phyloP scores from a whole-genome alignment of 1,139 yeast genomes.

The Kluyveromyces sp. region DNA sequence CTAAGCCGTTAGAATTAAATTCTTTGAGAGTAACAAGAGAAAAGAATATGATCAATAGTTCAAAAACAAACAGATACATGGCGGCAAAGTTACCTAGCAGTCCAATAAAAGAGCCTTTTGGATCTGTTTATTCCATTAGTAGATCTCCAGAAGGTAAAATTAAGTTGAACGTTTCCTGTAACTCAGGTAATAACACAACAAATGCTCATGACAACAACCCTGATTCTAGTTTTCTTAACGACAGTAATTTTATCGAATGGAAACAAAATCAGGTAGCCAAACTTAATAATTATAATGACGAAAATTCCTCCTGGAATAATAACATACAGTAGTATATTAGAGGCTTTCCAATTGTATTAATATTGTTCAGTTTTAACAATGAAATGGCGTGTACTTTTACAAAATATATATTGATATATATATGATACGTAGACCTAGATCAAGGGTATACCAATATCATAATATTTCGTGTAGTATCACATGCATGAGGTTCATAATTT shows the following conservation, averaged over 20 bases:
- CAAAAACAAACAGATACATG: background rate
- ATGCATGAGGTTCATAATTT: slow-evolving; percentile 25
- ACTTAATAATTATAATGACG: slow-evolving; percentile 17
- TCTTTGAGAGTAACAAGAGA: background rate
- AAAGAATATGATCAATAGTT: background rate
- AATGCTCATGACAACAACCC: slow-evolving; percentile 7
- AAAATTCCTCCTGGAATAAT: slow-evolving; percentile 8
- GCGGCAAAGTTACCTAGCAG: slow-evolving; percentile 3
- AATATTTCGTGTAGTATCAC: too few species aligned
- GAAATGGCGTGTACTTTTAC: background rate
- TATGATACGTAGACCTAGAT: too few species aligned
- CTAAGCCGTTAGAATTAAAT: too few species aligned
- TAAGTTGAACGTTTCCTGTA: slow-evolving; percentile 16
- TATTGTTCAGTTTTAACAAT: background rate
- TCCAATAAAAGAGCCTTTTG: slow-evolving; percentile 20
- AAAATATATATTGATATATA: background rate
- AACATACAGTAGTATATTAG: background rate
- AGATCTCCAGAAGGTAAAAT: slow-evolving; percentile 28
- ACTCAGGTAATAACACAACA: background rate
- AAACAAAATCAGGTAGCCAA: slow-evolving; percentile 23
- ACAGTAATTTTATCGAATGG: slow-evolving; percentile 23
- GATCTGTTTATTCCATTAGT: slow-evolving; percentile 24
- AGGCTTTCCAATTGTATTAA: too few species aligned
- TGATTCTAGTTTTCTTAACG: slow-evolving; percentile 27
- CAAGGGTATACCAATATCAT: too few species aligned